phyloP scores from a whole-genome alignment of 2,329 filamentous ascomycete genomes.

The Atkinsonella texensis region DNA sequence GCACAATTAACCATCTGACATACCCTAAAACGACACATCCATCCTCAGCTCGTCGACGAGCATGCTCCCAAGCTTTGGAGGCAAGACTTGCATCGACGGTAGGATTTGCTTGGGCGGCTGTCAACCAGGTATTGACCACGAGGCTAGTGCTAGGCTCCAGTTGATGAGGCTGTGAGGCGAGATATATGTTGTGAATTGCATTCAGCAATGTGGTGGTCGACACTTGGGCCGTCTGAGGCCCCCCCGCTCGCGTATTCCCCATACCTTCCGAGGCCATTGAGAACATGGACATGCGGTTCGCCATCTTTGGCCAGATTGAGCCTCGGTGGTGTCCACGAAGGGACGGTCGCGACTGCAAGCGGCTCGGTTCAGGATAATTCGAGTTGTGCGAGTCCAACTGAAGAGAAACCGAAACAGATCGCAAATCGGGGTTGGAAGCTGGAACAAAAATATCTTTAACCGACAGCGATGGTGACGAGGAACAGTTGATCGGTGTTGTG shows the following conservation, averaged over 20 bases:
- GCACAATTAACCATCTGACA: slow-evolving; percentile 17
- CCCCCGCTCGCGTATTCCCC: slow-evolving; percentile 42
- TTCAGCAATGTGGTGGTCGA: slow-evolving; percentile 91
- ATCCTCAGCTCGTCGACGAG: slow-evolving; percentile 85
- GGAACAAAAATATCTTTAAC: background rate
- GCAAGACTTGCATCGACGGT: slow-evolving; percentile 73
- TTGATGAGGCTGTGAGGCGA: slow-evolving; percentile 67
- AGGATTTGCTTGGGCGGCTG: slow-evolving; percentile 56
- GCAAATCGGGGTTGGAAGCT: background rate
- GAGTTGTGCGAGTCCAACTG: background rate
- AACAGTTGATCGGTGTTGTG: background rate
- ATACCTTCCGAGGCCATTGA: slow-evolving; percentile 54
- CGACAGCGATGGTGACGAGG: background rate
- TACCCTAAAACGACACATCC: slow-evolving; percentile 85
- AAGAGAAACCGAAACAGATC: background rate
- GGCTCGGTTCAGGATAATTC: background rate
- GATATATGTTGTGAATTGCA: slow-evolving; percentile 79
- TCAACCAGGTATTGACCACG: slow-evolving; percentile 93
- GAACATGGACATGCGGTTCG: slow-evolving; percentile 57
- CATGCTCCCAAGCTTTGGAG: slow-evolving; percentile 88
- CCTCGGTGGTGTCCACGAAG: slow-evolving; percentile 19
- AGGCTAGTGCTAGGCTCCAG: slow-evolving; percentile 85
- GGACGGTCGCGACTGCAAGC: slow-evolving; percentile 25
- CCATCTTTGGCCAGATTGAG: slow-evolving; percentile 30
- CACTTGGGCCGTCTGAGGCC: slow-evolving; percentile 64